phyloP scores from a whole-genome alignment of 345 rosid genomes.

The Salix brachista region DNA sequence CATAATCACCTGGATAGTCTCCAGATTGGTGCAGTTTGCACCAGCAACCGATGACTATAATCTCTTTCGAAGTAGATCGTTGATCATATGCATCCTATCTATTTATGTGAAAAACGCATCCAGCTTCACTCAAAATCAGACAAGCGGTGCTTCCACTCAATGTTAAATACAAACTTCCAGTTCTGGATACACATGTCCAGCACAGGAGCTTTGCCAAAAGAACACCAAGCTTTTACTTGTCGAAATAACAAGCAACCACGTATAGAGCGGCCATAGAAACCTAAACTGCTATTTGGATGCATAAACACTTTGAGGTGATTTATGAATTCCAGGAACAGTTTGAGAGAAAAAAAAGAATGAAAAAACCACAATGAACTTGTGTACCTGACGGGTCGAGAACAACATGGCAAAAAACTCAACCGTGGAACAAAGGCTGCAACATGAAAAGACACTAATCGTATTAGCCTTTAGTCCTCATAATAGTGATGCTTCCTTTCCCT shows the following conservation, averaged over 20 bases:
- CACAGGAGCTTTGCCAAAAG: neutral
- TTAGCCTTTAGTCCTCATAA: conserved; percentile 91
- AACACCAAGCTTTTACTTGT: neutral
- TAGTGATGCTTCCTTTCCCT: conserved; percentile 97
- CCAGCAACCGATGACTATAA: too few species aligned
- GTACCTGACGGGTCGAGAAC: conserved; percentile 20
- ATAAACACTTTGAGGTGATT: conserved; percentile 28
- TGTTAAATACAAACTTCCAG: neutral
- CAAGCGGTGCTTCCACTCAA: neutral
- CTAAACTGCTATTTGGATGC: conserved; percentile 26
- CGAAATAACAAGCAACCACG: conserved; percentile 10
- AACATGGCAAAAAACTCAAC: conserved; percentile 21
- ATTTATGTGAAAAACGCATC: neutral
- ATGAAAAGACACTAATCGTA: conserved; percentile 8
- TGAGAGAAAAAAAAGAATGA: neutral
- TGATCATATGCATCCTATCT: too few species aligned
- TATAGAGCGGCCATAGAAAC: conserved; percentile 19
- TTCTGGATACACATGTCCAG: neutral
- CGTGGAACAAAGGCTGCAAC: conserved; percentile 18
- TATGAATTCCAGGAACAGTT: conserved; percentile 24
- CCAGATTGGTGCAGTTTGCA: too few species aligned
- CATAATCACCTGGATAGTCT: too few species aligned
- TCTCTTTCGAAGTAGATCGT: too few species aligned
- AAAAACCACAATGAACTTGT: conserved; percentile 9
- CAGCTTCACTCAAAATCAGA: neutral